A percentile compares a stretch with the other conserved stretches of the same genome.
phyloP scores from a whole-genome alignment of 495 filamentous ascomycete species.

The Tetracladium marchalianum region DNA sequence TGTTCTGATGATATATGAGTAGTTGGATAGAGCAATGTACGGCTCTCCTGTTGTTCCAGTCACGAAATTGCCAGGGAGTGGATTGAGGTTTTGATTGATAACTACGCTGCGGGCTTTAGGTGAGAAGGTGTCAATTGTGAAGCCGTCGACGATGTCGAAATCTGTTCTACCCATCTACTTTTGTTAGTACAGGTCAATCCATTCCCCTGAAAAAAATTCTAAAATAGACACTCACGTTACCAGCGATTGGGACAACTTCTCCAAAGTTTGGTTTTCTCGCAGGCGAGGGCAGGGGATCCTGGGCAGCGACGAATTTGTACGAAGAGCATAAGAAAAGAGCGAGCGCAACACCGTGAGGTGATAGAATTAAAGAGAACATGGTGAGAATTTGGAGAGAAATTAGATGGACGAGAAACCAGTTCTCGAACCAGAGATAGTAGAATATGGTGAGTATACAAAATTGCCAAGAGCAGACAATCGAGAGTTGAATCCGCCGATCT shows the following conservation, averaged over 20 bases:
- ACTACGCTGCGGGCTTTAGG: constrained; percentile 12
- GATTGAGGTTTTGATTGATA: constrained; percentile 11
- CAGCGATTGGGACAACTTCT: constrained; percentile 7
- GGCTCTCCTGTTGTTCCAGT: constrained; percentile 10
- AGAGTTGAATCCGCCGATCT: too few relatives aligned
- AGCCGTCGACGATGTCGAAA: constrained; percentile 15
- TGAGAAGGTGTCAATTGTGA: constrained; percentile 12
- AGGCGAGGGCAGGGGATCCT: constrained; percentile 1
- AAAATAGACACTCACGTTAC: constrained; percentile 1
- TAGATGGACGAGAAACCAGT: too few relatives aligned
- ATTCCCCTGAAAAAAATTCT: not conserved
- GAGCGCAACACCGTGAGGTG: not conserved
- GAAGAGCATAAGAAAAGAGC: constrained; percentile 3
- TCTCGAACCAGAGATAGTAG: too few relatives aligned
- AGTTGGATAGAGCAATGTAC: constrained; percentile 10
- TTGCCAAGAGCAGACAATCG: too few relatives aligned
- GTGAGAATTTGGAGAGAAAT: too few relatives aligned
- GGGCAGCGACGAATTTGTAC: constrained; percentile 1
- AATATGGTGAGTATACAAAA: too few relatives aligned
- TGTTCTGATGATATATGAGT: constrained; percentile 13
- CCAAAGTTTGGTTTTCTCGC: constrained; percentile 9
- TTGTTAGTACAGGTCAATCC: not conserved
- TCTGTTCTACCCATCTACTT: constrained; percentile 15
- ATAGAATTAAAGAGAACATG: too few relatives aligned
- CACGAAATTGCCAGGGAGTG: constrained; percentile 10